Conservation (phyloP, 1,139 yeast species). For the Yamadazyma songkhlaensis region DNA sequence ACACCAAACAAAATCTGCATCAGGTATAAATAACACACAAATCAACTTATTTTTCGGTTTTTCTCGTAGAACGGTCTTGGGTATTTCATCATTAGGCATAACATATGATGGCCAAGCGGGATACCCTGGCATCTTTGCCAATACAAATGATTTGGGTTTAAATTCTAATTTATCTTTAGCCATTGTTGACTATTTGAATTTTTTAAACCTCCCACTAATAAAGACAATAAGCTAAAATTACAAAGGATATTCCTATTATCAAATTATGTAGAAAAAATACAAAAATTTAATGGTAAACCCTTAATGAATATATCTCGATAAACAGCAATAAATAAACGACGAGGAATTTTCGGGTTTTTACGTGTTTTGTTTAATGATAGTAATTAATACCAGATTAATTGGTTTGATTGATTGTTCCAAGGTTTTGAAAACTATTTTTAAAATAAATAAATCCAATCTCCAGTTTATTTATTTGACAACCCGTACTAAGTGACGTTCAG, state of each 20-base stretch:
- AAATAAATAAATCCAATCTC: no score
- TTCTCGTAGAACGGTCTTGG: constrained; percentile 27
- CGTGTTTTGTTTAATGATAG: constrained; percentile 3
- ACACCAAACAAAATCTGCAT: constrained; percentile 49
- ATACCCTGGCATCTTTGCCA: constrained; percentile 48
- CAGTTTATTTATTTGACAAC: constrained; percentile 7
- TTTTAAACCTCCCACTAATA: no score
- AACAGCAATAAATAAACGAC: no score
- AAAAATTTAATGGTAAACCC: no score
- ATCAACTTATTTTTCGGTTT: constrained; percentile 35
- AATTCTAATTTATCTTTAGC: constrained; percentile 11
- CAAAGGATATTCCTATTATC: no score
- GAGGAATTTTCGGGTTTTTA: no score
- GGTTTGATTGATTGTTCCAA: constrained; percentile 24
- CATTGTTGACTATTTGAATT: constrained; percentile 7
- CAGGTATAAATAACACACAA: constrained; percentile 49
- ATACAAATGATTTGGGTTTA: constrained; percentile 36
- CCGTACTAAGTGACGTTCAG: constrained; percentile 1
- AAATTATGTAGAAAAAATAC: no score
- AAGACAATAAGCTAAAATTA: no score
- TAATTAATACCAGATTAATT: constrained; percentile 6
- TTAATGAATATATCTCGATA: no score
- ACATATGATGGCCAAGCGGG: constrained; percentile 52
- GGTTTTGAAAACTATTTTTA: no score
- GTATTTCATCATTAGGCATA: constrained; percentile 41